A percentile compares a stretch with the other conserved stretches of the same genome.
phyloP scores from a whole-genome alignment of 148 eudicot species.

The Tetragonia tetragonoides region DNA sequence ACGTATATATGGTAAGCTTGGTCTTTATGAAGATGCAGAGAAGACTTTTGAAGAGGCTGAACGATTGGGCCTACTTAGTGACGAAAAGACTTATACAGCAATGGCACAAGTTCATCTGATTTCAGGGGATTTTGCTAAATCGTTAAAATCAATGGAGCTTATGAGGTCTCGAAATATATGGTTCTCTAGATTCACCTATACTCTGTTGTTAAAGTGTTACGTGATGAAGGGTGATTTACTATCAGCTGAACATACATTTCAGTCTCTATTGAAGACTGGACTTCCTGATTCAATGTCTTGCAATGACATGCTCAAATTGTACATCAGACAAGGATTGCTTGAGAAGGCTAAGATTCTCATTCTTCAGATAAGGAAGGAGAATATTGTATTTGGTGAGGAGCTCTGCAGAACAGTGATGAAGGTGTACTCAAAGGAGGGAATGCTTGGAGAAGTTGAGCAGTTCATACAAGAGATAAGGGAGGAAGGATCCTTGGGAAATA shows the following conservation, averaged over 20 bases:
- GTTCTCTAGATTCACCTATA: conserved; percentile 57
- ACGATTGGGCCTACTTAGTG: conserved; percentile 57
- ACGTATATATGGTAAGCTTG: conserved; percentile 90
- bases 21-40: conserved; percentile 76
- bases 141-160: conserved; percentile 51
- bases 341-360: conserved; percentile 66
- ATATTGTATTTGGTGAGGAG: conserved; percentile 59
- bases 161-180: conserved; percentile 58
- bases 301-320: conserved; percentile 66
- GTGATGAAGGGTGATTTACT: conserved; percentile 59
- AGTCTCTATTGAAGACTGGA: conserved; percentile 59
- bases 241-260: conserved; percentile 62
- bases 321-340: conserved; percentile 39
- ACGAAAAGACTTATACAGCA: conserved; percentile 72
- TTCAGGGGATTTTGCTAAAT: conserved; percentile 53
- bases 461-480: conserved; percentile 47
- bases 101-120: conserved; percentile 91
- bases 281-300: conserved; percentile 61
- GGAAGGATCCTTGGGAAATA: conserved; percentile 33
- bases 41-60: conserved; percentile 70
- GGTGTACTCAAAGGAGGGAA: conserved; percentile 64
- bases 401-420: conserved; percentile 55
- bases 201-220: conserved; percentile 65
- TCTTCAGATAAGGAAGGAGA: conserved; percentile 52
- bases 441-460: conserved; percentile 53